Evolutionary conservation across 306 rosid species (phyloP), one percentile per base, ranked within the genome.

Genomic region (Glycine soja): DNA sequence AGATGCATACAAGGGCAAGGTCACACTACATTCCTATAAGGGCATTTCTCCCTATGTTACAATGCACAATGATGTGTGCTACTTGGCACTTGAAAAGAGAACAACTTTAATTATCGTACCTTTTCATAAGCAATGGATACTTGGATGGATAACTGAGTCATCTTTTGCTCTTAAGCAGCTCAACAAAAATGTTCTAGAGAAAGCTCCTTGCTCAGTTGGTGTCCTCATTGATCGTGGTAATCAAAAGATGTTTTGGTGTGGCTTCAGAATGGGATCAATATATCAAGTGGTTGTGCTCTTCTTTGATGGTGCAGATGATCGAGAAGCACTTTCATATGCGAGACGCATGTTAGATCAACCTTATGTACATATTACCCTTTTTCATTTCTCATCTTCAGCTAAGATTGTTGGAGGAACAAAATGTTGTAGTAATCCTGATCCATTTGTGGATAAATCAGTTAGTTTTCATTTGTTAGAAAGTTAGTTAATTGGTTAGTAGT

Each of bases 151-250:
- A 52, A 80, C 70, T 7, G 85, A 85, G 61, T 73, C 90, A 10
- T 75, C 87, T 45, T 63, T 67, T 71, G 83, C 86, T 52, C 80
- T 70, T 36, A 81, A 87, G 51, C 88, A 86, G 9, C 80, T 90
- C 18, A 88, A 89, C 89, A 81, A 80, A 46, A 89, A 85, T 15
- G 91, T 90, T 16, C 91, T 89, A 9, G 93, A 87, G n/a, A 88
- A 87, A 76, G 91, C 98, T 30, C 97, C 98, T 62, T 94, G 98
- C 80, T 88, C 97, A 0, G 92, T 94, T 38, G 97, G 97, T 0
- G 82, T 92, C 59, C 92, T 94, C 0, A 70, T 92, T 1, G 94
- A 94, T 69, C 89, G 87, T 5, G 92, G 94, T 10, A 82, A 58
- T 48, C 87, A 75, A 43, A 74, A 65, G 58, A 79, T 46, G 14